Base-by-base conservation (phyloP, 805 yeast genomes). In the Kuraishia capsulata region DNA sequence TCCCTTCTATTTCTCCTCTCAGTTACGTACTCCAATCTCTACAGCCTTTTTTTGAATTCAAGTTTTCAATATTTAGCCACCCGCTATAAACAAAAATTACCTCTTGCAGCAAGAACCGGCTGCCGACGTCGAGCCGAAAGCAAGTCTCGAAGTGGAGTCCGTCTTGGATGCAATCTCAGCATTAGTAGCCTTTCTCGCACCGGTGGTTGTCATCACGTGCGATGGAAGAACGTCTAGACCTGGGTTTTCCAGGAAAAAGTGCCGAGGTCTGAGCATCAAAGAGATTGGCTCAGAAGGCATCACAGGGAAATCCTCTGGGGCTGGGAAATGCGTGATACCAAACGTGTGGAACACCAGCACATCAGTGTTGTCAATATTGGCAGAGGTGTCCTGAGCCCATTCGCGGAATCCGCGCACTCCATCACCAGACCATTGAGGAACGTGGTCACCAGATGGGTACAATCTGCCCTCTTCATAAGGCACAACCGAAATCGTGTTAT, bases 221-320 rank as follows among this genome's bases (percentile, higher is more conserved):
- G 84, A 76, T 41, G 90, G 89, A 49, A 70, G 73, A 43, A 84
- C 73, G 51, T 83, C 92, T 48, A 83, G 67, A 38, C 75, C 81
- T 24, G 94, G 92, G 59, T 82, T 83, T 57, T 79, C 84, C 34
- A 69, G 62, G 70, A 83, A 83, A 66, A 83, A 78, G 61, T 83
- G 77, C 57, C 90, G 71, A 49, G 92, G 92, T 60, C 89, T 74
- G 56, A 83, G 65, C 64, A 79, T 65, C 48, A 83, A 65, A 42
- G 81, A 75, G 51, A 83, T 78, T 52, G 86, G 82, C 63, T 83
- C 94, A 36, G 87, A 81, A 35, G 92, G 92, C 92, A 83, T 83
- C 46, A 83, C 73, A 41, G 92, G 92, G 80, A 82, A 83, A 60
- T 83, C 94, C 65, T 83, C 92, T 42, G 92, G 90, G 11, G 89